A percentile compares a stretch with the other conserved stretches of the same genome.
Evolutionary conservation across 2,329 filamentous ascomycete genomes (phyloP).

Genomic region (Colletotrichum scovillei): DNA sequence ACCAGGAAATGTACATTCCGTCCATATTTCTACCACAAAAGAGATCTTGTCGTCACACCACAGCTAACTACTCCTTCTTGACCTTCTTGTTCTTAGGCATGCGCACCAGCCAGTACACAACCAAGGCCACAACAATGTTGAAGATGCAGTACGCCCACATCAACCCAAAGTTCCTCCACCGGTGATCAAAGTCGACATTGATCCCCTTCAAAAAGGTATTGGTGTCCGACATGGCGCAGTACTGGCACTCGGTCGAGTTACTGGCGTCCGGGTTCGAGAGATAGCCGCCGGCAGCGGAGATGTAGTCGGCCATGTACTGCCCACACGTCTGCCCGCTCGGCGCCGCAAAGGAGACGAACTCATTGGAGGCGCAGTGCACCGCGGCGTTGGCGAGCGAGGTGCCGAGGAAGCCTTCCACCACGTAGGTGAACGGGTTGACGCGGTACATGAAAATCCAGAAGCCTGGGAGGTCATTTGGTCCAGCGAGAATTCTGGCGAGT

Average conservation of each 20-base stretch:
- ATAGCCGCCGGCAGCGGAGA: slow-evolving; percentile 27
- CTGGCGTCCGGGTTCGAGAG: slow-evolving; percentile 37
- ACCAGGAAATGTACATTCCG: too few species aligned
- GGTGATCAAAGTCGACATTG: slow-evolving; percentile 56
- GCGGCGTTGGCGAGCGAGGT: slow-evolving; percentile 38
- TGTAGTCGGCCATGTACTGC: slow-evolving; percentile 29
- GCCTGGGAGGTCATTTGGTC: slow-evolving; percentile 18
- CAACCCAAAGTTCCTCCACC: slow-evolving; percentile 68
- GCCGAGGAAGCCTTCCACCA: slow-evolving; percentile 42
- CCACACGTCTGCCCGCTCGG: slow-evolving; percentile 31
- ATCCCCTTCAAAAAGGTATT: slow-evolving; percentile 51
- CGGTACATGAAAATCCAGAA: slow-evolving; percentile 41
- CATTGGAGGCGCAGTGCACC: slow-evolving; percentile 32
- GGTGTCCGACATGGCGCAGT: slow-evolving; percentile 50
- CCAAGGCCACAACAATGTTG: slow-evolving; percentile 58
- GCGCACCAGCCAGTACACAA: slow-evolving; percentile 58
- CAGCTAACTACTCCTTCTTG: not conserved
- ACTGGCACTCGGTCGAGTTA: slow-evolving; percentile 56
- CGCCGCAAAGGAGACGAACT: slow-evolving; percentile 29
- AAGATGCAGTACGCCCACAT: slow-evolving; percentile 63
- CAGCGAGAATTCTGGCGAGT: slow-evolving; percentile 29
- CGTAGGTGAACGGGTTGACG: slow-evolving; percentile 44
- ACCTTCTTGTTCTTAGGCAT: slow-evolving; percentile 40
- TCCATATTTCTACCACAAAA: not conserved
- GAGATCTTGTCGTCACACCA: not conserved